Conservation (phyloP, 2,329 filamentous ascomycete genomes). For the Ophiostoma ulmi region DNA sequence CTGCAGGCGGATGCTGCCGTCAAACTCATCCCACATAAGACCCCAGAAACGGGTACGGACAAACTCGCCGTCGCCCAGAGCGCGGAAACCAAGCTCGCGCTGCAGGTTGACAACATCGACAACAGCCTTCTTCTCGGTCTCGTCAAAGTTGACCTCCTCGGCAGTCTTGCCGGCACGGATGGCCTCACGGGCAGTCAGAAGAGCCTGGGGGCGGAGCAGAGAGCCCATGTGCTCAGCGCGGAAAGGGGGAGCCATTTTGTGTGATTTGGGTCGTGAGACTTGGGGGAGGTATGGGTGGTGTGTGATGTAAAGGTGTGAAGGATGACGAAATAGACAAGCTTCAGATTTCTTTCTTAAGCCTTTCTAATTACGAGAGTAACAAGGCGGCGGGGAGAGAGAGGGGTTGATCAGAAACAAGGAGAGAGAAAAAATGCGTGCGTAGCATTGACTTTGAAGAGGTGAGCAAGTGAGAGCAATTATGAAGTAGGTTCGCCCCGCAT, state of each 20-base stretch:
- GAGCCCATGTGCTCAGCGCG: slow-evolving; percentile 73
- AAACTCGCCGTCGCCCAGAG: slow-evolving; percentile 59
- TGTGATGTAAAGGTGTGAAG: neutral
- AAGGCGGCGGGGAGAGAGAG: neutral
- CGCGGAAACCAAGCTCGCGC: slow-evolving; percentile 52
- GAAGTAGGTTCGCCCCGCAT: neutral
- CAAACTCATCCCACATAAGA: slow-evolving; percentile 38
- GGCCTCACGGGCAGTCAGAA: slow-evolving; percentile 48
- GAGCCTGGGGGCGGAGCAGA: slow-evolving; percentile 60
- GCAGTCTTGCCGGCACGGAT: slow-evolving; percentile 52
- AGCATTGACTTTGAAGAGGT: neutral
- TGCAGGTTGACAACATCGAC: slow-evolving; percentile 56
- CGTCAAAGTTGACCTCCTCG: slow-evolving; percentile 42
- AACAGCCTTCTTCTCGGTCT: slow-evolving; percentile 54
- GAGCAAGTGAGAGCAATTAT: neutral
- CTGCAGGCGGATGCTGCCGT: slow-evolving; percentile 45
- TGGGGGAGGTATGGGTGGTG: neutral
- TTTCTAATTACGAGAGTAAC: neutral
- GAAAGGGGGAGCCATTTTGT: slow-evolving; percentile 43
- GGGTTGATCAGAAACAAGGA: neutral
- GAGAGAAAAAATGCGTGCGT: neutral
- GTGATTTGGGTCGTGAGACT: neutral
- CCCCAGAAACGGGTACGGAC: slow-evolving; percentile 35
- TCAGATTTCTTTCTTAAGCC: neutral
- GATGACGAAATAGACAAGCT: slow-evolving; percentile 1